These are phyloP conservation scores for Schwanniomyces vanrijiae DNA, from an alignment of 805 yeast species.

Conservation along the genomic window DNA sequence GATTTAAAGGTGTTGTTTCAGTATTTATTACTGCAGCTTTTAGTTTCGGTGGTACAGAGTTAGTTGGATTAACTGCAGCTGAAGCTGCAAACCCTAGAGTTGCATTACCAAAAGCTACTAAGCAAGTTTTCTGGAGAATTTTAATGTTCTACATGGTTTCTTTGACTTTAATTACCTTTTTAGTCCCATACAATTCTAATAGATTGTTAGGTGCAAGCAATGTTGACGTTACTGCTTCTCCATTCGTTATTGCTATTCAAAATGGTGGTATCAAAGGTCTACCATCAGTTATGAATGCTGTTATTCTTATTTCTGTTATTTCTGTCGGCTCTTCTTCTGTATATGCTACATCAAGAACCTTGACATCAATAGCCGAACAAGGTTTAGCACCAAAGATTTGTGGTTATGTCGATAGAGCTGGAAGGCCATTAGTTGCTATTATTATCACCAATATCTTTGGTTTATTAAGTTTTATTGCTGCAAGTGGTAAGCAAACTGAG, in stretches of 20 bases:
- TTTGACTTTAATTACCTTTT: conserved; percentile 55
- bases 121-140: conserved; percentile 84
- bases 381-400: conserved; percentile 61
- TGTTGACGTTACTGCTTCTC: conserved; percentile 65
- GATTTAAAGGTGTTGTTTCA: conserved; percentile 68
- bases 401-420: conserved; percentile 71
- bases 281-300: conserved; percentile 71
- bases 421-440: conserved; percentile 77
- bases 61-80: conserved; percentile 75
- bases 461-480: conserved; percentile 54
- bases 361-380: conserved; percentile 65
- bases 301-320: conserved; percentile 63
- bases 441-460: conserved; percentile 53
- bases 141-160: conserved; percentile 65
- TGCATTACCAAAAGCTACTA: conserved; percentile 69
- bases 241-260: conserved; percentile 70
- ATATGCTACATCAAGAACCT: conserved; percentile 67
- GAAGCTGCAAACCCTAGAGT: conserved; percentile 69
- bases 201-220: conserved; percentile 49
- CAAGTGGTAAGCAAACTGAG: conserved; percentile 39
- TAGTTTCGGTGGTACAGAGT: conserved; percentile 73
- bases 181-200: conserved; percentile 65
- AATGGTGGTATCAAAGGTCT: conserved; percentile 66
- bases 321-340: conserved; percentile 77
- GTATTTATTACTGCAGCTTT: conserved; percentile 80